A percentile compares a stretch with the other conserved stretches of the same genome.
Conservation (phyloP, 1,284 basidiomycete species). For the Ustilago tritici region DNA sequence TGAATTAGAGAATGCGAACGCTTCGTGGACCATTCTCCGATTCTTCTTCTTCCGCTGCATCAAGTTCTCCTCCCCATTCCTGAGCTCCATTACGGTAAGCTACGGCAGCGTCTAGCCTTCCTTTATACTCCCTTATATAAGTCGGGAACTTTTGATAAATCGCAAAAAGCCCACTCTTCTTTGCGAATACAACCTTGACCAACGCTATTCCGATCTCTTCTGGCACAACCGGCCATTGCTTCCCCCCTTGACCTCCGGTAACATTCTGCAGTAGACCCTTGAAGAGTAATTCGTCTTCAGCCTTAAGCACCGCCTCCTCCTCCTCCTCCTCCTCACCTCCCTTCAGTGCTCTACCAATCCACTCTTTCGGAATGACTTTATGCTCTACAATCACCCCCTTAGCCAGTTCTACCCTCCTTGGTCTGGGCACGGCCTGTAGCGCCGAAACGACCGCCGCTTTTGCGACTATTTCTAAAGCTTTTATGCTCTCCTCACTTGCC, state of each 20-base stretch:
- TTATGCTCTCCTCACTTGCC: neutral
- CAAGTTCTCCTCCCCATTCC: slow-evolving; percentile 16
- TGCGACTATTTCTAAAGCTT: slow-evolving; percentile 15
- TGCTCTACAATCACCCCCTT: slow-evolving; percentile 7
- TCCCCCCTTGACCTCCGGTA: neutral
- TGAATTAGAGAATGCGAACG: slow-evolving; percentile 33
- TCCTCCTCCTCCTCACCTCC: neutral
- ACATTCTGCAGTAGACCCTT: slow-evolving; percentile 17
- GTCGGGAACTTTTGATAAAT: slow-evolving; percentile 24
- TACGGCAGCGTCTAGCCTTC: neutral
- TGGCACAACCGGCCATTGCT: slow-evolving; percentile 6
- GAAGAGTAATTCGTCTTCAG: slow-evolving; percentile 31
- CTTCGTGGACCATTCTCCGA: slow-evolving; percentile 25
- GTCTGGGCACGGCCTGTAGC: slow-evolving; percentile 24
- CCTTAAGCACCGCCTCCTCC: neutral
- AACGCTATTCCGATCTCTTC: slow-evolving; percentile 41
- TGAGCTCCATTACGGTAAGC: neutral
- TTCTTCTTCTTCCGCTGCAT: slow-evolving; percentile 29
- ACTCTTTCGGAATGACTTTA: slow-evolving; percentile 6
- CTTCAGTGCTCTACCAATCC: slow-evolving; percentile 10
- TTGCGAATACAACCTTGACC: slow-evolving; percentile 39
- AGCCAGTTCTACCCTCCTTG: slow-evolving; percentile 21
- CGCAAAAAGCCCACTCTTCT: slow-evolving; percentile 36
- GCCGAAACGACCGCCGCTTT: slow-evolving; percentile 31
- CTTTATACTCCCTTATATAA: slow-evolving; percentile 33